Conservation (phyloP, 441 rosid genomes). For the Macaranga tanarius region DNA sequence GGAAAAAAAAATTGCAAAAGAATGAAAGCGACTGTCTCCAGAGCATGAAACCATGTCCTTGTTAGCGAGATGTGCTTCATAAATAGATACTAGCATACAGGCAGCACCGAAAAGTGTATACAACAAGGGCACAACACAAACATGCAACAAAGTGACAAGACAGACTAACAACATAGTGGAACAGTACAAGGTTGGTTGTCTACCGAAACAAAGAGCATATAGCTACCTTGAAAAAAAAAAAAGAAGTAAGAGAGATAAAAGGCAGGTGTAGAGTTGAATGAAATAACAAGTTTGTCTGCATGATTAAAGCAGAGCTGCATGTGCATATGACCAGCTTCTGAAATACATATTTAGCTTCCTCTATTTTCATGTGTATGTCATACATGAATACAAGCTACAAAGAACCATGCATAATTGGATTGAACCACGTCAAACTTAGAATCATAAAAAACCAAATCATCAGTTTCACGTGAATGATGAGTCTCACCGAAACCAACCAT, state of each 20-base stretch:
- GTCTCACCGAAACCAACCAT: background rate
- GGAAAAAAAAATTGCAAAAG: background rate
- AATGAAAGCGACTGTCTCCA: background rate
- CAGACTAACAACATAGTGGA: background rate
- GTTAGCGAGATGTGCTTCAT: background rate
- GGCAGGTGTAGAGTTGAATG: background rate
- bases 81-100: background rate
- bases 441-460: slow-evolving; percentile 6
- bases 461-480: background rate
- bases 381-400: background rate
- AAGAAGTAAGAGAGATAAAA: background rate
- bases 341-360: background rate
- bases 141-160: background rate
- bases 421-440: background rate
- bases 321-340: background rate
- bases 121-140: background rate
- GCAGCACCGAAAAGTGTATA: background rate
- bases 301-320: background rate
- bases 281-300: background rate
- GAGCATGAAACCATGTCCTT: background rate
- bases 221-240: background rate
- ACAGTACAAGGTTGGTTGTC: background rate
- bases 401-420: background rate
- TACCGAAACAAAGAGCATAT: background rate
- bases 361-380: background rate